Conservation (phyloP, 2,329 filamentous ascomycete species). For the Penicillium frequentans region DNA sequence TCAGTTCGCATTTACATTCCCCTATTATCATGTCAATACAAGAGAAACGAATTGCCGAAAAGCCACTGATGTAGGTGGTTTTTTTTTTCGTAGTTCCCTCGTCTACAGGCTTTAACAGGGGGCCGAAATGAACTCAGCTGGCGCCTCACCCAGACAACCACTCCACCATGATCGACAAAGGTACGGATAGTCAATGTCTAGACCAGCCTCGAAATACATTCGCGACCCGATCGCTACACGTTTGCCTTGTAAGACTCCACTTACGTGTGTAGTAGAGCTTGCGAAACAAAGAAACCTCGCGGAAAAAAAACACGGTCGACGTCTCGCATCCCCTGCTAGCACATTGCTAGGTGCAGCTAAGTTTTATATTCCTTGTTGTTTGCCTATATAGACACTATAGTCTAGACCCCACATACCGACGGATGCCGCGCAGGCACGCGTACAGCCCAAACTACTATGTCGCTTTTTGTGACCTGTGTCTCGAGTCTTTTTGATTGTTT, state of each 20-base stretch:
- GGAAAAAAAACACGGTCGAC: neutral
- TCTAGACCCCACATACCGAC: neutral
- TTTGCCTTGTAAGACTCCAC: neutral
- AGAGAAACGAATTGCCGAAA: neutral
- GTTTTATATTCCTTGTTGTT: neutral
- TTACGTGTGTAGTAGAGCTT: neutral
- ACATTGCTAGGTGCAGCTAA: neutral
- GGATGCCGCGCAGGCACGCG: neutral
- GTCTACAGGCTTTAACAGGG: neutral
- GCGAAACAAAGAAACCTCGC: neutral
- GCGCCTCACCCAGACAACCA: neutral
- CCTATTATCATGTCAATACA: neutral
- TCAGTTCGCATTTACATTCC: neutral
- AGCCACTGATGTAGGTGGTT: neutral
- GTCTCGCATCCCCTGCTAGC: neutral
- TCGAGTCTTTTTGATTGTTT: neutral
- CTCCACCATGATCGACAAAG: neutral
- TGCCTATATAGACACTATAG: neutral
- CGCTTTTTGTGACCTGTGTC: neutral
- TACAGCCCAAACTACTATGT: neutral
- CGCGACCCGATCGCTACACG: neutral
- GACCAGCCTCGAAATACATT: neutral
- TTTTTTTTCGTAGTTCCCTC: neutral
- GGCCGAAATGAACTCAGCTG: neutral
- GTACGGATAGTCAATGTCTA: neutral